These are phyloP conservation scores for Sicyos edulis DNA, from an alignment of 306 rosid genomes.

Conservation along the genomic window DNA sequence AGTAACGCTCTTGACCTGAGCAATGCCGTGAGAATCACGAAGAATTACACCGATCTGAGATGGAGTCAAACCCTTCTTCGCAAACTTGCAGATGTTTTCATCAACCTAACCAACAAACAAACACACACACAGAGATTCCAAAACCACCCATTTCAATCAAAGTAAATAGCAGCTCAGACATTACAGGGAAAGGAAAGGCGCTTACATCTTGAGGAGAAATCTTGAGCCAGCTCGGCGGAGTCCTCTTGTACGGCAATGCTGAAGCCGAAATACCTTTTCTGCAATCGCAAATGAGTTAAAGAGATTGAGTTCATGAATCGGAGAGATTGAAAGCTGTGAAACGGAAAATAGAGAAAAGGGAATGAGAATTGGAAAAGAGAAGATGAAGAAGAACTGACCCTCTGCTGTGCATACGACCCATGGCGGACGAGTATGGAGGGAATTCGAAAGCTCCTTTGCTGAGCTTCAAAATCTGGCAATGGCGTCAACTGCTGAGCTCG, in stretches of 20 bases:
- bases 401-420: conserved; percentile 24
- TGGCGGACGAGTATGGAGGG: background rate
- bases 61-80: conserved; percentile 59
- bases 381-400: conserved; percentile 15
- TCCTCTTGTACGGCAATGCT: conserved; percentile 22
- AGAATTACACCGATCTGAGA: conserved; percentile 42
- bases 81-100: conserved; percentile 60
- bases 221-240: conserved; percentile 21
- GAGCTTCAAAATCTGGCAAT: background rate
- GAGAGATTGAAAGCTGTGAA: too few species aligned
- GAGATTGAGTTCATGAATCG: background rate
- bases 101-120: conserved; percentile 34
- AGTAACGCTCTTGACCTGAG: conserved; percentile 50
- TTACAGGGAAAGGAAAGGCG: too few species aligned
- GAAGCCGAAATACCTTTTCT: conserved; percentile 22
- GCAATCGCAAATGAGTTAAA: background rate
- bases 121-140: background rate
- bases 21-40: conserved; percentile 63
- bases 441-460: background rate
- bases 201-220: conserved; percentile 15
- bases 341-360: too few species aligned
- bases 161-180: background rate
- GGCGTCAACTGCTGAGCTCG: background rate
- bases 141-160: background rate
- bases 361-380: too few species aligned